Evolutionary conservation across 202 grass and related monocot genomes (phyloP), one percentile per base, ranked within the genome.

Genomic region (Musa balbisiana): DNA sequence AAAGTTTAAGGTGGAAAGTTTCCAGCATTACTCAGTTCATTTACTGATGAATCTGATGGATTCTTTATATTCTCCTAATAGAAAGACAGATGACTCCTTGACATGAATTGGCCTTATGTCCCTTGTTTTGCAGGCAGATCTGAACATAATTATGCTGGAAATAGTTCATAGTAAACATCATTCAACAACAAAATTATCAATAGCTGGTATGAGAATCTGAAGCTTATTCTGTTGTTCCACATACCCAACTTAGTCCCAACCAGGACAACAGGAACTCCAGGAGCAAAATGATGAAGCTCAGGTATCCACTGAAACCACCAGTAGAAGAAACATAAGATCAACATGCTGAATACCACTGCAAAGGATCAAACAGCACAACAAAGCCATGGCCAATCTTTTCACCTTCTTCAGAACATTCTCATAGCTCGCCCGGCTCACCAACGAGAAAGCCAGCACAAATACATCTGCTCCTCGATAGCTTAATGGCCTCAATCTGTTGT

Each of bases 351-450:
- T 10, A 1, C 51, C 80, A 68, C 12, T 24, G 25, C 12, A 88
- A 72, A 67, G 49, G 78, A 58, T 73, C 22, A 76, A 49, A 26
- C 51, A 51, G 16, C 70, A 21, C 52, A 55, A 64, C 23, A 59
- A 79, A 14, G 11, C 19, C 33, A 23, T 10, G 53, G 62, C 29
- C 16, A 53, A 74, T 80, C 56, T 62, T 13, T n/a, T 22, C 21
- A 98, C 94, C 91, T 98, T 98, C 84, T 98, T 98, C 79, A 89
- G 76, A 67, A 98, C 89, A 84, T 98, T 98, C 68, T 98, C 94
- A 82, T 98, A 98, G 83, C 94, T 98, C 29, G 94, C 91, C 85
- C 90, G 80, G 87, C 94, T 98, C 69, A 98, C 87, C 71, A 98
- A 88, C 19, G 94, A 98, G 81, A 93, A 98, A 64, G 94, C 90